These are phyloP conservation scores for Diplodia intermedia DNA, from an alignment of 2,329 filamentous ascomycete genomes.

Conservation along the genomic window DNA sequence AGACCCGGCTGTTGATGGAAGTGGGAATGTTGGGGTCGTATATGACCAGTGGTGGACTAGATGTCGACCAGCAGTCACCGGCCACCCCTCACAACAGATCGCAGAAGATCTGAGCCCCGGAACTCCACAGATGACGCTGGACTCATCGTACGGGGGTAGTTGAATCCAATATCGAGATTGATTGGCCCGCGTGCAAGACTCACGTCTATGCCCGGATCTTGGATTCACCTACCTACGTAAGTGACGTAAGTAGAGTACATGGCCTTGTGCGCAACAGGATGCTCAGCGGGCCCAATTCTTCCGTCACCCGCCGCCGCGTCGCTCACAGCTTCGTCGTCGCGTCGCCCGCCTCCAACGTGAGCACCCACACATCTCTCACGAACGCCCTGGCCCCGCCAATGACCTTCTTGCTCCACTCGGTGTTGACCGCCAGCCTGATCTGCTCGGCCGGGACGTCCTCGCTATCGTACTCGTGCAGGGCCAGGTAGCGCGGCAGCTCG, in stretches of 20 bases:
- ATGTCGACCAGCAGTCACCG: background rate
- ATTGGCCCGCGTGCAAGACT: no score
- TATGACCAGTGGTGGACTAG: background rate
- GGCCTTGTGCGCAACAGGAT: no score
- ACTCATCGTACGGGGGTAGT: no score
- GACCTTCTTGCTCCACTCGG: conserved; percentile 40
- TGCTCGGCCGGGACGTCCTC: conserved; percentile 37
- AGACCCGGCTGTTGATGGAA: conserved; percentile 16
- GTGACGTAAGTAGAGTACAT: no score
- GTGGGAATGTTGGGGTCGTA: rapidly evolving
- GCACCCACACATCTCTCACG: conserved; percentile 19
- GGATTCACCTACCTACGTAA: no score
- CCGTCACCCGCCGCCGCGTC: no score
- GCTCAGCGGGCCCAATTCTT: no score
- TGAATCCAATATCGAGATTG: no score
- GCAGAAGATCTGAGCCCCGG: no score
- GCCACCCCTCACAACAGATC: no score
- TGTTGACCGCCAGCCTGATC: conserved; percentile 35
- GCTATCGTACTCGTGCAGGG: conserved; percentile 40
- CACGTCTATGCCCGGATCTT: no score
- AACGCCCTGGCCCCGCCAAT: conserved; percentile 33
- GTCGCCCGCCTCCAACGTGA: conserved; percentile 3
- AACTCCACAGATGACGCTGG: no score
- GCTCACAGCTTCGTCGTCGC: background rate
- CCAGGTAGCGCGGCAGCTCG: conserved; percentile 36